These are phyloP conservation scores for Austroboletus eburneus DNA, from an alignment of 768 basidiomycete genomes.

Conservation along the genomic window DNA sequence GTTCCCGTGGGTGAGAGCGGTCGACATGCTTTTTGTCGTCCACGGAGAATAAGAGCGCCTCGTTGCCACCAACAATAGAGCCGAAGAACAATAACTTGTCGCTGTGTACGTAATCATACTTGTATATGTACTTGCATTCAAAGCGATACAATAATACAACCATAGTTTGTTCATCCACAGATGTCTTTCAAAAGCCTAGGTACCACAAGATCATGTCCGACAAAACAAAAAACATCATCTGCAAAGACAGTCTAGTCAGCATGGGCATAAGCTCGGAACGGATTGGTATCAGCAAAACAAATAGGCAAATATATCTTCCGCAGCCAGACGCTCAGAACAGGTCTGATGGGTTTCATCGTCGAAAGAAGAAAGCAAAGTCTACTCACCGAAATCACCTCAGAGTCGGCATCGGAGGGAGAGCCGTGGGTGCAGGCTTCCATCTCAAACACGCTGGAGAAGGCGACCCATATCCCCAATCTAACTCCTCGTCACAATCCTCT, in stretches of 20 bases:
- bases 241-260: constrained; percentile 7
- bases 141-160: constrained; percentile 14
- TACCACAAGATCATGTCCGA: too few relatives aligned
- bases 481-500: constrained; percentile 23
- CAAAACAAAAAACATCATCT: constrained; percentile 2
- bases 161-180: too few relatives aligned
- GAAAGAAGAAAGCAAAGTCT: constrained; percentile 14
- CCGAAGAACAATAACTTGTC: constrained; percentile 25
- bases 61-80: constrained; percentile 26
- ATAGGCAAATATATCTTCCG: constrained; percentile 65
- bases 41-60: constrained; percentile 18
- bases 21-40: constrained; percentile 29
- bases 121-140: too few relatives aligned
- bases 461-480: constrained; percentile 60
- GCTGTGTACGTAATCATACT: not conserved
- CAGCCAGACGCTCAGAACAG: constrained; percentile 66
- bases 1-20: constrained; percentile 14
- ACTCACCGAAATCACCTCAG: constrained; percentile 26
- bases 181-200: too few relatives aligned
- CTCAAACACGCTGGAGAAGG: constrained; percentile 43
- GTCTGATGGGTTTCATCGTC: constrained; percentile 72
- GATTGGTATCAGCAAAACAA: constrained; percentile 34
- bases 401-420: constrained; percentile 48
- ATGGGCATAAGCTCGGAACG: constrained; percentile 4
- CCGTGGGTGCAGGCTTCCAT: constrained; percentile 51